Base-by-base conservation (phyloP, 306 rosid genomes). In the Prunus fruticosa region DNA sequence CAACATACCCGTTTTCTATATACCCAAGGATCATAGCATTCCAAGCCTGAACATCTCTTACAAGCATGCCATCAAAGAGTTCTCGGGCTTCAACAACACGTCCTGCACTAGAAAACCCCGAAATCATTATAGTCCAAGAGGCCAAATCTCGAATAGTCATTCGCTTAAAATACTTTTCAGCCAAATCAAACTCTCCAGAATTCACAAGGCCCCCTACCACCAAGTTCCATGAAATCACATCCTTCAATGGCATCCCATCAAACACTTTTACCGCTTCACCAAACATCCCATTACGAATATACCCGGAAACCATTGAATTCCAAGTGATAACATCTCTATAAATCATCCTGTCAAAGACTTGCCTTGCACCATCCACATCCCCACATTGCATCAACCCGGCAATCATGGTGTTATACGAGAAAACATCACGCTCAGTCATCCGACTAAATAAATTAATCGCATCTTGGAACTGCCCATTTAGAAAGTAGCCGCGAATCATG, bases 141-240 rank as follows among this genome's bases (percentile, higher is more conserved):
- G 77, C 86, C 68, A 77, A 71, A 79, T 88, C 88, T 41, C 85
- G 73, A 30, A 27, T 15, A 22, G n/a, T 73, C 86, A 81, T 78
- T 60, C 12, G 28, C 30, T 76, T 27, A 64, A 85, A 88, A 71
- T 81, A 88, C 75, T 54, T 72, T 64, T 76, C 81, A 3, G 89
- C 89, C 82, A 75, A 76, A 69, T 64, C 84, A 50, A 77, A 28
- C 18, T 76, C 76, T 60, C 87, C 87, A 46, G 72, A 64, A 46
- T 77, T 78, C 53, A 85, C 87, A 58, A 85, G 86, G 60, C 89
- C 86, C 23, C 91, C 86, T 43, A 85, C 53, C 6, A 85, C 79
- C 86, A 85, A 81, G 80, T 88, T 88, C 91, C 86, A 88, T 14
- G 91, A 88, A 73, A 88, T 73, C 64, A 81, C 91, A 76, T 85